These are phyloP conservation scores for Geum urbanum DNA, from an alignment of 306 rosid species.

Conservation along the genomic window DNA sequence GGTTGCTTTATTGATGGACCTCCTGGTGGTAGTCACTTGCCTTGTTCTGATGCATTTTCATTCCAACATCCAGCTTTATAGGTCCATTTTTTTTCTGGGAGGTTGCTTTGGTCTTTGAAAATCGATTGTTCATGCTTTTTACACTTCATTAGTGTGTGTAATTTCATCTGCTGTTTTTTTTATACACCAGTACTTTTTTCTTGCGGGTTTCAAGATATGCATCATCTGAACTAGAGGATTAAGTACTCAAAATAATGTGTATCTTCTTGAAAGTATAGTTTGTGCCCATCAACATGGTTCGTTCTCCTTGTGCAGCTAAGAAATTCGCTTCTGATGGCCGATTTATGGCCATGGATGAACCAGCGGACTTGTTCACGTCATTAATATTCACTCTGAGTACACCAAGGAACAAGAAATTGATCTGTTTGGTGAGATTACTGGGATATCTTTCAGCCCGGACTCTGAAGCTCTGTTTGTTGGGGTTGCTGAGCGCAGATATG, in stretches of 20 bases:
- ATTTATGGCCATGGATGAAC: constrained; percentile 84
- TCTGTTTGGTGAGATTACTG: constrained; percentile 88
- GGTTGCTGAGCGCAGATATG: constrained; percentile 76
- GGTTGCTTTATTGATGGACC: neutral
- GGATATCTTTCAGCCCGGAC: constrained; percentile 85
- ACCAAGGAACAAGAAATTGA: constrained; percentile 68
- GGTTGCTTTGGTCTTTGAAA: neutral
- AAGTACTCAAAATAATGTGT: neutral
- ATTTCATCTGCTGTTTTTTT: neutral
- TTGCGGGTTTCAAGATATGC: neutral
- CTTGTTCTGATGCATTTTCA: neutral
- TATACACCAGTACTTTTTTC: neutral
- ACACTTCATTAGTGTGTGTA: constrained; percentile 3
- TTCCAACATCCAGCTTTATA: neutral
- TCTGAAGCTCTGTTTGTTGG: constrained; percentile 74
- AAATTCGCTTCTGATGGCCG: constrained; percentile 66
- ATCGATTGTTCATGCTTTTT: neutral
- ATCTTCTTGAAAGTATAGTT: too few relatives aligned
- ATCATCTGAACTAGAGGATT: too few relatives aligned
- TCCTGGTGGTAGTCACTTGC: neutral
- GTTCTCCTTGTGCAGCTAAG: constrained; percentile 59
- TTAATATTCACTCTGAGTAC: constrained; percentile 53
- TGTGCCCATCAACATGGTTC: constrained; percentile 11
- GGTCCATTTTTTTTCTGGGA: neutral
- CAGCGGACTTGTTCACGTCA: constrained; percentile 87